Evolutionary conservation across 768 basidiomycete species (phyloP), one percentile per base, ranked within the genome.

Genomic region (Trichaptum fuscoviolaceum): DNA sequence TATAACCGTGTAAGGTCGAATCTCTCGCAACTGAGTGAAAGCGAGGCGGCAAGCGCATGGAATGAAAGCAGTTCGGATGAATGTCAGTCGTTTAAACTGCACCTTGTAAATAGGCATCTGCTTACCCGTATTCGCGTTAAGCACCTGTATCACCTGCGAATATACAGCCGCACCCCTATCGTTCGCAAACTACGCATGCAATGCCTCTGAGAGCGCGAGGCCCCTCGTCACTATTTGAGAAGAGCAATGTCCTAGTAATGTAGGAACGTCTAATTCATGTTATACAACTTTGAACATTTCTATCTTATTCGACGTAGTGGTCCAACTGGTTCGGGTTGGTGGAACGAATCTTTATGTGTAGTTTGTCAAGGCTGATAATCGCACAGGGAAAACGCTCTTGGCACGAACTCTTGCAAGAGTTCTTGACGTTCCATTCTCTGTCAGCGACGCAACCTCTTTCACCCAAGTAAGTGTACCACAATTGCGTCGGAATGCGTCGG

Each of bases 201-300:
- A 63, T 74, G 24, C 71, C 83, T 7, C 74, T 83, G 24, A 77
- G 74, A 52, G 71, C 80, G 62, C 83, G 77, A n/a, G 80, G 81
- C 59, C 75, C 78, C 8, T 71, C 78, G 17, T 85, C 89, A 24
- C 73, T 87, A 26, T 92, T 96, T 64, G 96, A 99, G 81, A 99
- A 99, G 83, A 95, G 93, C 71, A 99, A 99, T 73, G 93, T 98
- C 2, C 79, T 99, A 58, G 89, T 98, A 67, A 84, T 99, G 95
- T 95, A 74, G 70, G 84, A 77, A 36, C 15, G 12, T 27, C 57
- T 61, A 75, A 73, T 60, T 77, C 76, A 42, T 58, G n/a, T 65
- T 18, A 15, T 65, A 57, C 35, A 24, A 8, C 64, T 23, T 26
- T 68, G 17, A 62, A 12, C 23, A 24, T 24, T 26, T 64, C 25